These are phyloP conservation scores for Wallacemonas sp. DNA, from an alignment of 208 protist genomes.

Conservation along the genomic window DNA sequence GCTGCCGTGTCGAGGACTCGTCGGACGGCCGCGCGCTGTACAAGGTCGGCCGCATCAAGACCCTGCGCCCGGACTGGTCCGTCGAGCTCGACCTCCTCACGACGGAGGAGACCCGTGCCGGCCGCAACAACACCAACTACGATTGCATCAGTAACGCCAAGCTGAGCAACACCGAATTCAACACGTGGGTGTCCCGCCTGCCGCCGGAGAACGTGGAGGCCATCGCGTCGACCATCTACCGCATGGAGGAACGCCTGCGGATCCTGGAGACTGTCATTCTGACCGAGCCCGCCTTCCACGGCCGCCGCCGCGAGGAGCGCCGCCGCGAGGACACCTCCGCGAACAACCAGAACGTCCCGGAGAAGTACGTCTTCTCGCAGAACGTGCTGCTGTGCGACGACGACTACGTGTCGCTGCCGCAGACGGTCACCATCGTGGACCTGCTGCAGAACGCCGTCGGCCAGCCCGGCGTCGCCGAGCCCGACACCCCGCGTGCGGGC, in stretches of 20 bases:
- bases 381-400: constrained; percentile 89
- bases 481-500: constrained; percentile 84
- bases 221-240: constrained; percentile 60
- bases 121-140: constrained; percentile 90
- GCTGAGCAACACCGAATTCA: constrained; percentile 75
- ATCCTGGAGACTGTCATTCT: constrained; percentile 82
- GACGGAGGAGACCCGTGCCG: constrained; percentile 72
- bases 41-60: constrained; percentile 91
- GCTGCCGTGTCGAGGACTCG: constrained; percentile 90
- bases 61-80: constrained; percentile 88
- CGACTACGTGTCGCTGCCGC: constrained; percentile 74
- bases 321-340: constrained; percentile 47
- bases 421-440: constrained; percentile 89
- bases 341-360: constrained; percentile 34
- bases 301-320: constrained; percentile 62
- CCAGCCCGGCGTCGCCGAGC: constrained; percentile 77
- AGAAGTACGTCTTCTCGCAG: constrained; percentile 89
- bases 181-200: constrained; percentile 67
- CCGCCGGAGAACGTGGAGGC: constrained; percentile 53
- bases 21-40: constrained; percentile 84
- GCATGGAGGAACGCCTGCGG: constrained; percentile 82
- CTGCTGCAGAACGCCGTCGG: constrained; percentile 86
- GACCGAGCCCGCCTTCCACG: constrained; percentile 80
- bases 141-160: constrained; percentile 93
- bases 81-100: constrained; percentile 90